Conservation (phyloP, 1,284 basidiomycete genomes). For the Ceratobasidium sp. region DNA sequence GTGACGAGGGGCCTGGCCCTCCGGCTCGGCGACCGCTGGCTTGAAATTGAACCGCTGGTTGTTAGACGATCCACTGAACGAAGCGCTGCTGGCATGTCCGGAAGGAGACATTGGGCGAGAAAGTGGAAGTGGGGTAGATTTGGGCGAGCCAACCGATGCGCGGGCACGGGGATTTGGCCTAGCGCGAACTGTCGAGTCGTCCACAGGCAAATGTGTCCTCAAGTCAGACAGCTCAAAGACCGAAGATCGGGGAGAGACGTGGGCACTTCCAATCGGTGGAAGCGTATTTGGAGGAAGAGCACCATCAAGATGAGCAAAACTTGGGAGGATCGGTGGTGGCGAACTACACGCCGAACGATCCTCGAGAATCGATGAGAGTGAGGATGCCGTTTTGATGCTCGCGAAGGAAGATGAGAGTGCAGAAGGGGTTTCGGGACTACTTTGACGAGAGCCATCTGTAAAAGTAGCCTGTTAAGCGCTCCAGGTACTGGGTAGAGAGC, state of each 20-base stretch:
- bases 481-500: slow-evolving; percentile 16
- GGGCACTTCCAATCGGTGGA: slow-evolving; percentile 8
- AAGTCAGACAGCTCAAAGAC: slow-evolving; percentile 41
- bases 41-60: slow-evolving; percentile 22
- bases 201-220: slow-evolving; percentile 32
- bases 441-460: slow-evolving; percentile 24
- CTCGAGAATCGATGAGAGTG: slow-evolving; percentile 37
- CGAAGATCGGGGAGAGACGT: slow-evolving; percentile 31
- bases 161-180: not conserved
- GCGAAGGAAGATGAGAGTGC: slow-evolving; percentile 20
- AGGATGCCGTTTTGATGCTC: slow-evolving; percentile 16
- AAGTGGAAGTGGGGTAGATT: slow-evolving; percentile 27
- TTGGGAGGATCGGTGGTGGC: slow-evolving; percentile 19
- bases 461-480: slow-evolving; percentile 8
- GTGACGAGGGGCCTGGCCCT: slow-evolving; percentile 16
- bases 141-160: slow-evolving; percentile 13
- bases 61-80: not conserved
- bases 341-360: slow-evolving; percentile 28
- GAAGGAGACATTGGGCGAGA: slow-evolving; percentile 27
- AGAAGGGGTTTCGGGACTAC: slow-evolving; percentile 33
- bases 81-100: slow-evolving; percentile 2
- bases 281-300: slow-evolving; percentile 10
- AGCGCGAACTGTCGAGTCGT: slow-evolving; percentile 17
- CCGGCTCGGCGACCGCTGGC: not conserved
- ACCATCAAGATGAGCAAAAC: slow-evolving; percentile 24